phyloP scores from a whole-genome alignment of 306 rosid genomes.

The Oemleria cerasiformis region DNA sequence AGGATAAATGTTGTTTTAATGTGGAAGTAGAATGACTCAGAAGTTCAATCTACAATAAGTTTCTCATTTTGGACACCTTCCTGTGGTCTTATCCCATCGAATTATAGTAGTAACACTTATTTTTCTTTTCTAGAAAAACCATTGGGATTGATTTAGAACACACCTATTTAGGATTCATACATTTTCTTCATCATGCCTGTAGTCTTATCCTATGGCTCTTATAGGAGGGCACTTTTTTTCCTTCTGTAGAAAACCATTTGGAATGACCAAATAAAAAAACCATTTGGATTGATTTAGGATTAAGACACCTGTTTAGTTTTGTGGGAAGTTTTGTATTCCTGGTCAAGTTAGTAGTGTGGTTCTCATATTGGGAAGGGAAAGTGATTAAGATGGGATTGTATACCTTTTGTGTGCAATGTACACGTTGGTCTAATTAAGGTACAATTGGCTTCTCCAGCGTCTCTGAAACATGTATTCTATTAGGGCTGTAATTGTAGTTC shows the following conservation, averaged over 20 bases:
- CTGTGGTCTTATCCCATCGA: not conserved
- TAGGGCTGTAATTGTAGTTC: not conserved
- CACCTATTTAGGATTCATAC: not conserved
- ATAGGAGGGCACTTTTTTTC: not conserved
- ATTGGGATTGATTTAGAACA: not conserved
- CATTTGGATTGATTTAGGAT: not conserved
- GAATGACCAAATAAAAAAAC: not conserved
- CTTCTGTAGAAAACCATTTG: not conserved
- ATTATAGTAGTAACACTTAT: not conserved
- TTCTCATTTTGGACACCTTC: not conserved
- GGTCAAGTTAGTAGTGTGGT: not conserved
- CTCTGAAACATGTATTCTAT: not conserved
- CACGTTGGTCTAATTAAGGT: not conserved
- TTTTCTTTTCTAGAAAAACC: not conserved
- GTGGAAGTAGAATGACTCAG: not conserved
- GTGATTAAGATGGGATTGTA: not conserved
- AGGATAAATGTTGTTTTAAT: not conserved
- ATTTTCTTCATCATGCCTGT: not conserved
- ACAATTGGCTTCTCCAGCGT: not conserved
- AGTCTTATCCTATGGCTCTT: not conserved
- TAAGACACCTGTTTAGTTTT: not conserved
- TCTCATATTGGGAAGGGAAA: not conserved
- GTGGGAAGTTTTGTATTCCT: not conserved
- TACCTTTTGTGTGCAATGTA: not conserved
- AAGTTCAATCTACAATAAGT: not conserved